These are phyloP conservation scores for Carex pumila DNA, from an alignment of 176 grass and related monocot genomes.

Conservation along the genomic window DNA sequence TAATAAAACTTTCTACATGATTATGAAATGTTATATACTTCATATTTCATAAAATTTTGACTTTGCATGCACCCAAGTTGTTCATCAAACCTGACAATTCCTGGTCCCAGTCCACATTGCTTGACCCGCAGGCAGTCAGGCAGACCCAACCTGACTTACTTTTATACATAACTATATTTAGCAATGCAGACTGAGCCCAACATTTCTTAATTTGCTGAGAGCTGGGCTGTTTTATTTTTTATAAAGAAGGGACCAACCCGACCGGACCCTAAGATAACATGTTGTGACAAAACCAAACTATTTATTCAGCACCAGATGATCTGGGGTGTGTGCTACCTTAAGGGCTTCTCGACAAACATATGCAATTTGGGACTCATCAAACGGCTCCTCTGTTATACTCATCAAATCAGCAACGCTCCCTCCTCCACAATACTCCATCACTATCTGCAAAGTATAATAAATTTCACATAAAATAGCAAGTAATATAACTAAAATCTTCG, in stretches of 20 bases:
- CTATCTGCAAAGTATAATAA: constrained; percentile 54
- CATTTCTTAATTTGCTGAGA: neutral
- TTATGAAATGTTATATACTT: neutral
- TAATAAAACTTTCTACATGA: constrained; percentile 20
- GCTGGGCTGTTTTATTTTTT: neutral
- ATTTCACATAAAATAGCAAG: neutral
- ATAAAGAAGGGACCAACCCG: neutral
- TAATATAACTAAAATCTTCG: neutral
- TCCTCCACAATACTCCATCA: constrained; percentile 99
- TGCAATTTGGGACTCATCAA: constrained; percentile 97
- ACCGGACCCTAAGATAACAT: neutral
- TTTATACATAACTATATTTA: neutral
- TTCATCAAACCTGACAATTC: neutral
- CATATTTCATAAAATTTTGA: neutral
- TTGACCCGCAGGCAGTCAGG: neutral
- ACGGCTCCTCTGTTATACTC: constrained; percentile 74
- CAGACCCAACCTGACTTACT: neutral
- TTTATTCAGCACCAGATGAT: neutral
- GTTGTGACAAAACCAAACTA: constrained; percentile 1
- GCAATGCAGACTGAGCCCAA: neutral
- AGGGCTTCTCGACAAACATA: constrained; percentile 97
- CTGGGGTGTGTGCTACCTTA: constrained; percentile 40
- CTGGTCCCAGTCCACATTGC: neutral
- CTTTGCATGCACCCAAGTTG: neutral
- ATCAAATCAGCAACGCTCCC: constrained; percentile 97